Conservation (phyloP, 2,329 filamentous ascomycete species). For the Sclerotinia minor region DNA sequence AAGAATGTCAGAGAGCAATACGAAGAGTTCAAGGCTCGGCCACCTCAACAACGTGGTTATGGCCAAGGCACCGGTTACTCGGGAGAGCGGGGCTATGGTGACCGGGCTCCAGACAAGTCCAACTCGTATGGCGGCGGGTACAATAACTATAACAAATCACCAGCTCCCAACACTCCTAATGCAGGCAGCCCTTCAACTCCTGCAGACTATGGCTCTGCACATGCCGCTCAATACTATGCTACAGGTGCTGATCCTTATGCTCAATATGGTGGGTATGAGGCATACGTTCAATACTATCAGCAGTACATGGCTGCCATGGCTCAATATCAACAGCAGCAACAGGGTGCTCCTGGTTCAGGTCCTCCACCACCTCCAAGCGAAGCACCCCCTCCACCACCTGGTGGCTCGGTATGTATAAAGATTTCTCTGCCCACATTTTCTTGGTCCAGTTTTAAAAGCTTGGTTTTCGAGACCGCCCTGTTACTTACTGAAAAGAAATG, state of each 20-base stretch:
- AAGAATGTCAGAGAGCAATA: constrained; percentile 86
- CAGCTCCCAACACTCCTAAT: constrained; percentile 39
- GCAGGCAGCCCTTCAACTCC: constrained; percentile 48
- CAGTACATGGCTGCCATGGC: constrained; percentile 64
- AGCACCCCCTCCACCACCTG: constrained; percentile 61
- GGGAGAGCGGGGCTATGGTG: constrained; percentile 52
- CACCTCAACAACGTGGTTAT: constrained; percentile 64
- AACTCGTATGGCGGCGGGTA: constrained; percentile 47
- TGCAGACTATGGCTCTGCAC: constrained; percentile 67
- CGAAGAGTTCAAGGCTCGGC: constrained; percentile 81
- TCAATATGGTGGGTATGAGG: constrained; percentile 84
- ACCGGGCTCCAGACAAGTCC: constrained; percentile 51
- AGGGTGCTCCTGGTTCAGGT: constrained; percentile 46
- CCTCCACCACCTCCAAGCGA: constrained; percentile 55
- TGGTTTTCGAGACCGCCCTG: constrained; percentile 7
- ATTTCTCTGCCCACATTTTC: constrained; percentile 6
- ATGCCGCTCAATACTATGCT: constrained; percentile 80
- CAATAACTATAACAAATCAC: constrained; percentile 41
- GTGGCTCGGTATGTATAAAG: constrained; percentile 43
- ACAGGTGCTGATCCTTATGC: constrained; percentile 77
- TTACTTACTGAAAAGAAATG: too few relatives aligned
- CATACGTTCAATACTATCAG: constrained; percentile 72
- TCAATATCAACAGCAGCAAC: constrained; percentile 48
- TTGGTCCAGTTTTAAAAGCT: constrained; percentile 7
- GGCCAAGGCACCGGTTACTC: constrained; percentile 46